phyloP scores from a whole-genome alignment of 2,329 filamentous ascomycete species.

The Fonsecaea pugnacius region DNA sequence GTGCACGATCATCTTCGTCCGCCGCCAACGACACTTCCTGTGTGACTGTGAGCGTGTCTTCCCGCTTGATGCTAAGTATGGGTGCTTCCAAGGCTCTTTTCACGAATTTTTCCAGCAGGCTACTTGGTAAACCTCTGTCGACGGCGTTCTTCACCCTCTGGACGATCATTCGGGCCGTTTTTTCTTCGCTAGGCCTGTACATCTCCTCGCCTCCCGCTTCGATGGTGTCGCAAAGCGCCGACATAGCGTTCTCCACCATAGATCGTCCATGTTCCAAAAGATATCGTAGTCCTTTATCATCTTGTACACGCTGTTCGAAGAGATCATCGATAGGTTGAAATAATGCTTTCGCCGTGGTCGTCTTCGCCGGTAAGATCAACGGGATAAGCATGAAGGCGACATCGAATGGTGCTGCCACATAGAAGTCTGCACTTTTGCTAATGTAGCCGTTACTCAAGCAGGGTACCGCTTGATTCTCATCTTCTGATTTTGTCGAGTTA shows the following conservation, averaged over 20 bases:
- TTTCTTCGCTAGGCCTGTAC: conserved; percentile 77
- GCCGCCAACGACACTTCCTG: conserved; percentile 37
- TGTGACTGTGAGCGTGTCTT: conserved; percentile 49
- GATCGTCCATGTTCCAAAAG: conserved; percentile 46
- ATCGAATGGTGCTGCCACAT: conserved; percentile 82
- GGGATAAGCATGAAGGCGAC: conserved; percentile 82
- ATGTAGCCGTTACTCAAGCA: conserved; percentile 54
- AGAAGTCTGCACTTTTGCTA: conserved; percentile 72
- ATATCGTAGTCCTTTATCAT: conserved; percentile 48
- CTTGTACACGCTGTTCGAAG: conserved; percentile 50
- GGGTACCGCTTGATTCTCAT: conserved; percentile 12
- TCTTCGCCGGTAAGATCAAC: conserved; percentile 59
- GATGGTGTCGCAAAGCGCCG: conserved; percentile 75
- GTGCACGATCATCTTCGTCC: conserved; percentile 38
- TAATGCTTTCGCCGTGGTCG: conserved; percentile 49
- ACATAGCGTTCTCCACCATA: conserved; percentile 68
- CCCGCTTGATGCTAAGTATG: conserved; percentile 68
- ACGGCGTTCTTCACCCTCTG: conserved; percentile 73
- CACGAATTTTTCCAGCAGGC: conserved; percentile 85
- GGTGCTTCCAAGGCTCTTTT: conserved; percentile 76
- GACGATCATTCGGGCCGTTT: conserved; percentile 68
- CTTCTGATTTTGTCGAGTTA: conserved; percentile 16
- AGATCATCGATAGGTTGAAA: conserved; percentile 57
- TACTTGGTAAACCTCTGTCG: conserved; percentile 69
- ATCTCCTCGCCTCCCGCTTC: conserved; percentile 82